Percentiles rank a stretch among this genome's conserved stretches.
These are phyloP conservation scores for Vigna angularis DNA, from an alignment of 306 rosid species.

Conservation along the genomic window DNA sequence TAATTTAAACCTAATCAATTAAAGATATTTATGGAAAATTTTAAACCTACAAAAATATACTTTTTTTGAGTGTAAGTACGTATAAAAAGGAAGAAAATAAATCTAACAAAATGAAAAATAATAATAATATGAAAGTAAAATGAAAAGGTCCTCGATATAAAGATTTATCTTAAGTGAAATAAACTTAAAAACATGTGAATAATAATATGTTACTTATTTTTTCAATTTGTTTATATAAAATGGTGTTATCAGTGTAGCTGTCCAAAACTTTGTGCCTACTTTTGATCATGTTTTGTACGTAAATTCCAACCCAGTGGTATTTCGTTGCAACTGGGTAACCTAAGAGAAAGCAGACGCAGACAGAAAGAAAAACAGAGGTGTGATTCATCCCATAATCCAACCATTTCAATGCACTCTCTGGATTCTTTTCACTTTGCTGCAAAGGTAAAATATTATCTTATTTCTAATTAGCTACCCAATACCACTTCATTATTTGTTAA, in stretches of 20 bases:
- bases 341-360: background rate
- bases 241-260: background rate
- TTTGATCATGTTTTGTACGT: background rate
- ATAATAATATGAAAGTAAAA: too few relatives aligned
- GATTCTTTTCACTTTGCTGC: background rate
- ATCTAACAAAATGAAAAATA: too few relatives aligned
- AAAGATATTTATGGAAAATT: too few relatives aligned
- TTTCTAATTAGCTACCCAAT: background rate
- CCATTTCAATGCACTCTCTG: background rate
- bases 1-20: too few relatives aligned
- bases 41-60: too few relatives aligned
- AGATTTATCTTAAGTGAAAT: too few relatives aligned
- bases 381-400: background rate
- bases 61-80: too few relatives aligned
- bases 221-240: too few relatives aligned
- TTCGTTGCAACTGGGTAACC: slow-evolving; percentile 34
- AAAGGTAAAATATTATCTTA: background rate
- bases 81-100: too few relatives aligned
- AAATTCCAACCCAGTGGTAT: slow-evolving; percentile 15
- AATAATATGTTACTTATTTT: too few relatives aligned
- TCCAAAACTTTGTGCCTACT: background rate
- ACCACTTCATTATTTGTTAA: background rate
- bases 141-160: too few relatives aligned
- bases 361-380: background rate
- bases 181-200: too few relatives aligned